Evolutionary conservation across 179 eudicot species (phyloP), one percentile per base, ranked within the genome.

Genomic region (Sideroxylon spinosum): DNA sequence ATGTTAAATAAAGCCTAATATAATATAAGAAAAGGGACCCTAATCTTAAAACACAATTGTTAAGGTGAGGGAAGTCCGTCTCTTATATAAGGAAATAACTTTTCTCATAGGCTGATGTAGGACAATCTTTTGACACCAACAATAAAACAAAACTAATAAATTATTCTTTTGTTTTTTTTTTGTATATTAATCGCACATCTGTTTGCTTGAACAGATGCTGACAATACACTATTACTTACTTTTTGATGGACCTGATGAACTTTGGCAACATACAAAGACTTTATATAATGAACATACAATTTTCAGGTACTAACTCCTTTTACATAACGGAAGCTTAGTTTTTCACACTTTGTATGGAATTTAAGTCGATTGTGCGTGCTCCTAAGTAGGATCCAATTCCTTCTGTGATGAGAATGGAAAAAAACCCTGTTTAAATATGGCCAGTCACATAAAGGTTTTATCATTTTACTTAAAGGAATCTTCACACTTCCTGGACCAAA

Each of bases 141-240:
- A 56, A 5, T n/a, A 29, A 19, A 29, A 17, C 12, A 9, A 57
- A 32, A 23, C 1, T 20, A 9, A 2, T 4, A 3, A 9, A 9
- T 64, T 48, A 14, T 17, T 76, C 26, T 28, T 49, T 17, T 44
- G 1, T 76, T 26, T 37, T 37, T 37, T 55, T 8, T 17, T 9
- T 25, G 55, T 2, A 13, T 28, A 64, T 26, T 61, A 8, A 19
- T 53, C 50, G 63, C 23, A 52, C 53, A 25, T 28, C 9, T 81
- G 25, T 71, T 67, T 74, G 66, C 68, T 59, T 71, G 67, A 56
- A 63, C 91, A 95, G 98, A 95, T 95, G 98, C 87, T 95, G 84
- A 78, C 92, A 50, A 89, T 95, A 74, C 98, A 95, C 77, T 95
- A 93, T 86, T 95, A 95, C 85, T 83, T 90, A 82, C 97, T 95